These are phyloP conservation scores for Ascocoryne sarcoides DNA, from an alignment of 2,329 filamentous ascomycete species.

Conservation along the genomic window DNA sequence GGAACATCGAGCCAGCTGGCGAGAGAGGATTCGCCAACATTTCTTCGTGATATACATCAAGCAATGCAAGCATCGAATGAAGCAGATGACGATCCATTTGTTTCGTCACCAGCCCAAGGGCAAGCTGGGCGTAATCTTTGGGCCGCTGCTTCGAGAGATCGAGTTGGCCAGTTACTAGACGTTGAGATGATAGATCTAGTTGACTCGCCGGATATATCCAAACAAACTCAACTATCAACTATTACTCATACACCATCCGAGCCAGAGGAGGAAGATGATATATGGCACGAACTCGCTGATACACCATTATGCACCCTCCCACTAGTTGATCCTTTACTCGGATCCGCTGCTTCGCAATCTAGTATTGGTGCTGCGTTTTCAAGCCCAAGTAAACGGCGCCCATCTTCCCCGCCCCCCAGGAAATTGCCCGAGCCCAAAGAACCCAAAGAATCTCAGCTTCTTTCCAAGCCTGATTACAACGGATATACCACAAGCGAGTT, in stretches of 20 bases:
- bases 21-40: constrained; percentile 59
- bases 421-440: background rate
- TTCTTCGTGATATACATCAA: constrained; percentile 52
- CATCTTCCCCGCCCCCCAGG: background rate
- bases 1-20: constrained; percentile 80
- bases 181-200: constrained; percentile 46
- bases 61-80: constrained; percentile 53
- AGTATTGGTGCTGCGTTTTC: background rate
- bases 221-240: constrained; percentile 1
- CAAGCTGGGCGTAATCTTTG: constrained; percentile 45
- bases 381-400: background rate
- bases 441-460: background rate
- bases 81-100: constrained; percentile 33
- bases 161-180: constrained; percentile 54
- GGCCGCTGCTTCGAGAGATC: constrained; percentile 60
- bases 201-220: constrained; percentile 26
- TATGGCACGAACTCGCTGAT: constrained; percentile 21
- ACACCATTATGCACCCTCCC: background rate
- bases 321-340: background rate
- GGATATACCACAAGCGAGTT: constrained; percentile 55
- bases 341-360: background rate
- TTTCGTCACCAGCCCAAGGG: constrained; percentile 7
- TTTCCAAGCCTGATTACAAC: constrained; percentile 44
- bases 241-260: background rate
- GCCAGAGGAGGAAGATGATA: background rate